Evolutionary conservation across 2,329 filamentous ascomycete species (phyloP).

Genomic region (Sclerotinia borealis): DNA sequence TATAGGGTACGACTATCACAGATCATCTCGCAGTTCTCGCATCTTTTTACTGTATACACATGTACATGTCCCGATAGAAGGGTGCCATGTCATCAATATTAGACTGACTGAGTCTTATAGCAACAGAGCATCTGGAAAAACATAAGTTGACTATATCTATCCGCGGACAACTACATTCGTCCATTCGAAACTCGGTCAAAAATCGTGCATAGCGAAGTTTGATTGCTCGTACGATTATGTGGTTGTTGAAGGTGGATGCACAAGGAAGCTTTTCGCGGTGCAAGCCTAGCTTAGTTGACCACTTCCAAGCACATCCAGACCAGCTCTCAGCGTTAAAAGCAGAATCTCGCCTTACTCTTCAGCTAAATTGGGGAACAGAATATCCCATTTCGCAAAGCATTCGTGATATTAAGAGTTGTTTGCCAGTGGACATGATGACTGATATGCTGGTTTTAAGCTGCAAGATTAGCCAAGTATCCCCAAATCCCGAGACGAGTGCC

Average conservation of each 20-base stretch:
- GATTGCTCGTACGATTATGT: conserved; percentile 13
- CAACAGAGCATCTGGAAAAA: conserved; percentile 3
- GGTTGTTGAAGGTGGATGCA: conserved; percentile 16
- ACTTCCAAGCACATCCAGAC: conserved; percentile 12
- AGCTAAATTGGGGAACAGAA: conserved; percentile 14
- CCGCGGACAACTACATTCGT: neutral
- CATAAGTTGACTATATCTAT: neutral
- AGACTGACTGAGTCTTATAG: conserved; percentile 11
- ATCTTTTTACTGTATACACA: conserved; percentile 14
- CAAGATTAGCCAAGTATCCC: neutral
- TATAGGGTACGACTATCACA: neutral
- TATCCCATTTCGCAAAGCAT: conserved; percentile 18
- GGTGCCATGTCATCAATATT: conserved; percentile 3
- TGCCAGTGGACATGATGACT: conserved; percentile 18
- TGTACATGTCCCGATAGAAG: conserved; percentile 10
- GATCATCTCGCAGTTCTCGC: conserved; percentile 11
- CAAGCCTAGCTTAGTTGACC: conserved; percentile 10
- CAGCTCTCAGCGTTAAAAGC: conserved; percentile 6
- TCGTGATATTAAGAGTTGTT: conserved; percentile 15
- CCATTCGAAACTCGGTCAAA: neutral
- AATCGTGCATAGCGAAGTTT: conserved; percentile 8
- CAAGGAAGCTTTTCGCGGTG: conserved; percentile 17
- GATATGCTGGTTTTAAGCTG: conserved; percentile 13
- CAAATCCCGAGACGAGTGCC: neutral
- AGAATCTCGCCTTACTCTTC: conserved; percentile 13